Evolutionary conservation across 2,329 filamentous ascomycete species (phyloP).

Genomic region (Cladosporium colombiae): DNA sequence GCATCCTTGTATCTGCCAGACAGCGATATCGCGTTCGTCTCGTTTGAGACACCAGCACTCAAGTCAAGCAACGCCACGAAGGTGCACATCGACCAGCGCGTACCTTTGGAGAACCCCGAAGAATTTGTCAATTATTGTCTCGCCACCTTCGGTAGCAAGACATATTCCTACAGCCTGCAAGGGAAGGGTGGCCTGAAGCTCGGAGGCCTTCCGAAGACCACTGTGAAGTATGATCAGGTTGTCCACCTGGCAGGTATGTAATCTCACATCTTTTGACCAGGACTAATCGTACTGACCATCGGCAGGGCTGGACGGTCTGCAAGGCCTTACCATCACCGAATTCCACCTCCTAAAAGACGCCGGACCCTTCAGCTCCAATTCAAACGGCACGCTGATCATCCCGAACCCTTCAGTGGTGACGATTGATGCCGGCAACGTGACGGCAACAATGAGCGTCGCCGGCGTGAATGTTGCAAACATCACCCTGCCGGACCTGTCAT

Average conservation of each 20-base stretch:
- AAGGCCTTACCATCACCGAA: slow-evolving; percentile 55
- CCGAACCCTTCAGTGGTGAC: slow-evolving; percentile 65
- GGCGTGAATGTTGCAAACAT: slow-evolving; percentile 56
- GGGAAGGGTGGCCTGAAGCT: slow-evolving; percentile 56
- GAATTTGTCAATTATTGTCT: slow-evolving; percentile 54
- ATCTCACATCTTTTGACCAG: too few species aligned
- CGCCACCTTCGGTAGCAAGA: slow-evolving; percentile 51
- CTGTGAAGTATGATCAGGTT: slow-evolving; percentile 58
- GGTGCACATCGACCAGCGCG: slow-evolving; percentile 46
- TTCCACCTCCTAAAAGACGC: slow-evolving; percentile 42
- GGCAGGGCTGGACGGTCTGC: slow-evolving; percentile 59
- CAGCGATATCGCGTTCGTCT: slow-evolving; percentile 43
- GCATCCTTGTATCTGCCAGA: slow-evolving; percentile 52
- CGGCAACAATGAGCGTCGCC: slow-evolving; percentile 60
- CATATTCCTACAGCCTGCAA: slow-evolving; percentile 51
- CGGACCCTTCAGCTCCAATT: slow-evolving; percentile 53
- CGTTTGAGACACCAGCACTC: slow-evolving; percentile 48
- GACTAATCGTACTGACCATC: not conserved
- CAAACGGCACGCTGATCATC: slow-evolving; percentile 60
- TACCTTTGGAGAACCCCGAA: slow-evolving; percentile 46
- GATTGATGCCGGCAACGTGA: slow-evolving; percentile 67
- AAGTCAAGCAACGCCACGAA: slow-evolving; percentile 46
- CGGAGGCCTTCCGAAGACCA: slow-evolving; percentile 51
- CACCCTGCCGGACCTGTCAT: slow-evolving; percentile 59
- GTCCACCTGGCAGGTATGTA: slow-evolving; percentile 44